These are phyloP conservation scores for Cystofilobasidium bisporidii DNA, from an alignment of 768 basidiomycete genomes.

Conservation along the genomic window DNA sequence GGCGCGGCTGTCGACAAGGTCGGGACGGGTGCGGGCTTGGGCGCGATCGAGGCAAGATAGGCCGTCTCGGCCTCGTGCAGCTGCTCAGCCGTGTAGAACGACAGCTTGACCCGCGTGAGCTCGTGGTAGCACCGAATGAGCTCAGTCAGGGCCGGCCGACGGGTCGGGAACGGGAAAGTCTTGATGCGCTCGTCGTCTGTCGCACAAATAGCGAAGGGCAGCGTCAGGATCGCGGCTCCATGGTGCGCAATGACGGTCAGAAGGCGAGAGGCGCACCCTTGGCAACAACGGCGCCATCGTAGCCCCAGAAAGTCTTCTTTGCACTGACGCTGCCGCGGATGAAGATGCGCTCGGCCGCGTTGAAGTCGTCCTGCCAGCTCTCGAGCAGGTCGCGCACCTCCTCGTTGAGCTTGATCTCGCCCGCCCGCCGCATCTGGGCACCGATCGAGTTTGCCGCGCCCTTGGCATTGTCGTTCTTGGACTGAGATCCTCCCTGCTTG, in stretches of 20 bases:
- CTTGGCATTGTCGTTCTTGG: slow-evolving; percentile 82
- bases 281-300: slow-evolving; percentile 63
- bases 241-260: no score
- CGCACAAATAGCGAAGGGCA: neutral
- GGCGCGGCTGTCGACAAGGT: slow-evolving; percentile 38
- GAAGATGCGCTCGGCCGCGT: slow-evolving; percentile 80
- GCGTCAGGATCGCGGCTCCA: neutral
- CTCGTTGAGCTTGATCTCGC: slow-evolving; percentile 87
- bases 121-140: slow-evolving; percentile 76
- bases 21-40: slow-evolving; percentile 53
- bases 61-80: slow-evolving; percentile 79
- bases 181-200: slow-evolving; percentile 64
- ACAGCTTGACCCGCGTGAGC: slow-evolving; percentile 70
- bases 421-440: slow-evolving; percentile 84
- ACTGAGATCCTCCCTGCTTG: slow-evolving; percentile 95
- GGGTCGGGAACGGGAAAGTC: slow-evolving; percentile 91
- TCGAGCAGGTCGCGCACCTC: slow-evolving; percentile 75
- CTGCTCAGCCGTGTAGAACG: slow-evolving; percentile 74
- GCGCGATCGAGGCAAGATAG: slow-evolving; percentile 69
- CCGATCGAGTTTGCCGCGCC: slow-evolving; percentile 89
- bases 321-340: slow-evolving; percentile 82
- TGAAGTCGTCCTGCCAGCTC: slow-evolving; percentile 81
- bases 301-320: slow-evolving; percentile 78
- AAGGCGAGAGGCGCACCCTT: slow-evolving; percentile 46
- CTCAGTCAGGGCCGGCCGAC: slow-evolving; percentile 86